Conservation (phyloP, 805 yeast species). For the Wickerhamomyces subpelliculosus region DNA sequence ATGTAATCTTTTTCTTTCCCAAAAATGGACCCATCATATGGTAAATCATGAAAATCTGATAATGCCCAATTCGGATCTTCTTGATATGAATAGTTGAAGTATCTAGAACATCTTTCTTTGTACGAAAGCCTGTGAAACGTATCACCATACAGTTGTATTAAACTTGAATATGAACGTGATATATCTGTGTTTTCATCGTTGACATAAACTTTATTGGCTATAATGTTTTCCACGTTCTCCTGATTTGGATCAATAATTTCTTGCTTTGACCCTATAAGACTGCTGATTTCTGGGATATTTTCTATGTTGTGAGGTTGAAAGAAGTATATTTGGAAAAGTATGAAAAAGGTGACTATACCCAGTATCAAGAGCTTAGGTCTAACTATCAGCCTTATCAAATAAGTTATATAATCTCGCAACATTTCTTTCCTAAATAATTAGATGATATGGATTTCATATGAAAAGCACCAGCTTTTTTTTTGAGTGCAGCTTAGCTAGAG, state of each 20-base stretch:
- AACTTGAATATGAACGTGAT: neutral
- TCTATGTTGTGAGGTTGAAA: neutral
- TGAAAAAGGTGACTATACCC: neutral
- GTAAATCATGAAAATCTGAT: slow-evolving; percentile 12
- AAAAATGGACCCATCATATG: slow-evolving; percentile 15
- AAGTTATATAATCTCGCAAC: too few species aligned
- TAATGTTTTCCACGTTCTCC: too few species aligned
- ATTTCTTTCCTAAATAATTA: too few species aligned
- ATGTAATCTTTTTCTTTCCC: slow-evolving; percentile 14
- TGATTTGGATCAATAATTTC: too few species aligned
- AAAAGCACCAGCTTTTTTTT: too few species aligned
- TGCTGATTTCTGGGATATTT: too few species aligned
- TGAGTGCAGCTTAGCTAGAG: too few species aligned
- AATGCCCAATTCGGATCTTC: slow-evolving; percentile 16
- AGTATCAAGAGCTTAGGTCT: neutral
- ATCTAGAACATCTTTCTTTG: slow-evolving; percentile 22
- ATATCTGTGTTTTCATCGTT: neutral
- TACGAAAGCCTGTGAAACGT: neutral
- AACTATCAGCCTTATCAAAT: neutral
- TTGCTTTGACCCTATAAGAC: too few species aligned
- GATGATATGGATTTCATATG: too few species aligned
- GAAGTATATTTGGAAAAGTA: neutral
- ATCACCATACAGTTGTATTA: neutral
- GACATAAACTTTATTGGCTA: slow-evolving; percentile 1
- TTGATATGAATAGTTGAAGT: slow-evolving; percentile 22